Conservation (phyloP, 2,329 filamentous ascomycete genomes). For the Shiraia sp. region DNA sequence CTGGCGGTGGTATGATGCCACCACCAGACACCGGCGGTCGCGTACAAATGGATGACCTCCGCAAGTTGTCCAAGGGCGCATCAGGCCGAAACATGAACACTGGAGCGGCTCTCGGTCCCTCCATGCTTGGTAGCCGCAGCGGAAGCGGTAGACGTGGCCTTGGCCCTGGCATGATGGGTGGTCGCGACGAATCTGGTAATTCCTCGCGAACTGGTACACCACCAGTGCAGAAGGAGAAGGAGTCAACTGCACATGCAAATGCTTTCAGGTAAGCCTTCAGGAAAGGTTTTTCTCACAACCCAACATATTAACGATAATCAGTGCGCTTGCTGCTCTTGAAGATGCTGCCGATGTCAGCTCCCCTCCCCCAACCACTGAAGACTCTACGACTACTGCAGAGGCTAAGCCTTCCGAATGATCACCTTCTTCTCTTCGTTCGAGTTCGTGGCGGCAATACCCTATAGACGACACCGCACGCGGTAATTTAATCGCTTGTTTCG, state of each 20-base stretch:
- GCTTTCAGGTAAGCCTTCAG: conserved; percentile 78
- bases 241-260: conserved; percentile 74
- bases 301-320: conserved; percentile 33
- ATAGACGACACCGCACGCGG: conserved; percentile 42
- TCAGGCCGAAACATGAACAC: conserved; percentile 61
- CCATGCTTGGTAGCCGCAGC: conserved; percentile 84
- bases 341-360: conserved; percentile 62
- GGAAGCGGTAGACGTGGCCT: conserved; percentile 81
- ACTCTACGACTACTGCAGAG: conserved; percentile 24
- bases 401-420: conserved; percentile 45
- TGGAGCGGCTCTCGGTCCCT: conserved; percentile 69
- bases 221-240: conserved; percentile 66
- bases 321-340: conserved; percentile 60
- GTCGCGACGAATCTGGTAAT: conserved; percentile 81
- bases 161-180: conserved; percentile 69
- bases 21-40: conserved; percentile 76
- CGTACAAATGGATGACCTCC: conserved; percentile 88
- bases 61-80: conserved; percentile 70
- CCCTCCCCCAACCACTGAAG: conserved; percentile 65
- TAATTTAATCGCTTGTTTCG: conserved; percentile 46
- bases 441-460: conserved; percentile 40
- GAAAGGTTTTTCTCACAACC: not conserved
- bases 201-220: conserved; percentile 91
- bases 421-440: conserved; percentile 36
- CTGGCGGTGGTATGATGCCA: conserved; percentile 68